Evolutionary conservation across 2,329 filamentous ascomycete genomes (phyloP).

Genomic region (Fusarium nurragi): DNA sequence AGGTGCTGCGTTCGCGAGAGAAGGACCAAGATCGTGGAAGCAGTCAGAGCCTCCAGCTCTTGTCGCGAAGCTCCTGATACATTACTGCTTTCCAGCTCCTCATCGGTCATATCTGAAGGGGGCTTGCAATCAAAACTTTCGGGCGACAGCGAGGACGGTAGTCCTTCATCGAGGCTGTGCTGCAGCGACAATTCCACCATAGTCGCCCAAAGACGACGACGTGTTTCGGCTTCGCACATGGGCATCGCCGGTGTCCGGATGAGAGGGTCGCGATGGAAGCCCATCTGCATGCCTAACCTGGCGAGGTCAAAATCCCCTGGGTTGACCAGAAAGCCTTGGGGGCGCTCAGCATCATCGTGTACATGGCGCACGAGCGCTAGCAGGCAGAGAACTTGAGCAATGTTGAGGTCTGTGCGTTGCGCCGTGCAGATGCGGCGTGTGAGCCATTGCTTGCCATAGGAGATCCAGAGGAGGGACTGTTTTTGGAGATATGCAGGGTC

Average conservation of each 20-base stretch:
- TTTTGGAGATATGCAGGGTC: background rate
- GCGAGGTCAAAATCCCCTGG: background rate
- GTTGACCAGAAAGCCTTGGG: background rate
- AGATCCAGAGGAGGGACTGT: background rate
- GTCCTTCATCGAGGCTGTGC: background rate
- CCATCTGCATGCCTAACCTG: background rate
- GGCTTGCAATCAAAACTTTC: background rate
- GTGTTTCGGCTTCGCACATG: background rate
- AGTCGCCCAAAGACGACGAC: background rate
- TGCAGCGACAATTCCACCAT: background rate
- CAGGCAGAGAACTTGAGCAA: background rate
- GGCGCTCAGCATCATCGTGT: background rate
- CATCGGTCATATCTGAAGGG: background rate
- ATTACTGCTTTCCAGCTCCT: background rate
- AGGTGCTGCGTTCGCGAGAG: background rate
- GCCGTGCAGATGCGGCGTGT: background rate
- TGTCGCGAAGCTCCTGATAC: too few relatives aligned
- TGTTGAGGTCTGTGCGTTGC: background rate
- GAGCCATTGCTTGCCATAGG: background rate
- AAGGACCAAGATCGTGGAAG: background rate
- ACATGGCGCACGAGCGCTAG: background rate
- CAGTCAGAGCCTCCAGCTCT: background rate
- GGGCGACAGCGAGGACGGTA: background rate
- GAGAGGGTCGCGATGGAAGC: background rate
- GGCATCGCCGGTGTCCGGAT: background rate